These are phyloP conservation scores for Periconia macrospinosa DNA, from an alignment of 2,329 filamentous ascomycete species.

Conservation along the genomic window DNA sequence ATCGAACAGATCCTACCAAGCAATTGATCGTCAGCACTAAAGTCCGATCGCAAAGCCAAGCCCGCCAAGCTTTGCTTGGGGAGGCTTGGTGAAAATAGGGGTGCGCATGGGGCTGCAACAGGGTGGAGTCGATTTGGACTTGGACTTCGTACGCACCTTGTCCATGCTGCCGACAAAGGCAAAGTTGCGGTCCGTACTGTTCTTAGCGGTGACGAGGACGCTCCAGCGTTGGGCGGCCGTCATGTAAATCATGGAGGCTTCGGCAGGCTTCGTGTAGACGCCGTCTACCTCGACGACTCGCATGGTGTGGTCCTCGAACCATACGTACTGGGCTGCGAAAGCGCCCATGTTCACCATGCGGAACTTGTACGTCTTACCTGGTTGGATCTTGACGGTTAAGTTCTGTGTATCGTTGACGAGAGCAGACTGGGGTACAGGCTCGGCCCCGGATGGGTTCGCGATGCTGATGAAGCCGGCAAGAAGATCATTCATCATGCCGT, in stretches of 20 bases:
- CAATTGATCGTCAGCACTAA: too few species aligned
- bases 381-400: conserved; percentile 47
- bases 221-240: conserved; percentile 73
- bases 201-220: conserved; percentile 64
- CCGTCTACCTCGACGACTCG: conserved; percentile 71
- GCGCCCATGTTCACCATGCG: conserved; percentile 71
- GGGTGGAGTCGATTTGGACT: too few species aligned
- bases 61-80: too few species aligned
- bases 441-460: conserved; percentile 60
- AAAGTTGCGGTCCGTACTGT: conserved; percentile 57
- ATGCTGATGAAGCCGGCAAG: conserved; percentile 48
- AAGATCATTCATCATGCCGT: conserved; percentile 58
- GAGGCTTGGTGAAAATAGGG: too few species aligned
- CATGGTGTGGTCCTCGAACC: conserved; percentile 68
- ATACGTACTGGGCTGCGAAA: conserved; percentile 71
- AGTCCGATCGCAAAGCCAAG: too few species aligned
- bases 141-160: conserved; percentile 39
- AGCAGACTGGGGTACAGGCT: conserved; percentile 67
- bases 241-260: conserved; percentile 64
- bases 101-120: too few species aligned
- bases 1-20: conserved; percentile 60
- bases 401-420: conserved; percentile 65
- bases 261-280: conserved; percentile 62
- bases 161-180: conserved; percentile 61
- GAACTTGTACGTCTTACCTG: conserved; percentile 63